Evolutionary conservation across 805 yeast species (phyloP).

Genomic region (Suhomyces faveliae): DNA sequence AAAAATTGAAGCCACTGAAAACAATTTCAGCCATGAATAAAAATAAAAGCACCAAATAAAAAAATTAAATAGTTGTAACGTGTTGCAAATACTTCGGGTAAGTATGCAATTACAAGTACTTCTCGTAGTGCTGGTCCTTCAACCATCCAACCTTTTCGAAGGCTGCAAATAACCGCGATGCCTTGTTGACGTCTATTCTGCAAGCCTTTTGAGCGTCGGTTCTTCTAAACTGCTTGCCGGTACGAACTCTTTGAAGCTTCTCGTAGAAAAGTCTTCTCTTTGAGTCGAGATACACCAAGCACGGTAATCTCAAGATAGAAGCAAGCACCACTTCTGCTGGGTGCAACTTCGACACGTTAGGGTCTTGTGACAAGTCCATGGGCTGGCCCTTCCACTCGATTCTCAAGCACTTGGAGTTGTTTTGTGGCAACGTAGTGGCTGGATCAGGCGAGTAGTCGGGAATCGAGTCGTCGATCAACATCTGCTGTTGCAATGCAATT

Average conservation of each 20-base stretch:
- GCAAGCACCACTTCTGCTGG: constrained; percentile 91
- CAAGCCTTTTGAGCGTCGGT: constrained; percentile 99
- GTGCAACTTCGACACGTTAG: constrained; percentile 68
- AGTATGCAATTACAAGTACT: constrained; percentile 17
- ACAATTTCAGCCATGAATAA: not conserved
- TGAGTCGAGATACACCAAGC: constrained; percentile 70
- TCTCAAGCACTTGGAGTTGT: constrained; percentile 65
- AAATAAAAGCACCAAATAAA: not conserved
- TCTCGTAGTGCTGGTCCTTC: constrained; percentile 62
- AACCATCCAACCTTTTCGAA: constrained; percentile 93
- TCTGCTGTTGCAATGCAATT: constrained; percentile 43
- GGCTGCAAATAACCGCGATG: constrained; percentile 85
- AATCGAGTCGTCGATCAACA: constrained; percentile 63
- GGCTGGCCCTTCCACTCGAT: constrained; percentile 99
- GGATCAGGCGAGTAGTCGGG: constrained; percentile 83
- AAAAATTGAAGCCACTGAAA: not conserved
- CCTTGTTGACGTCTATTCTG: constrained; percentile 94
- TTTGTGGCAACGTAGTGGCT: constrained; percentile 56
- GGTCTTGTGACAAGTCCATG: constrained; percentile 82
- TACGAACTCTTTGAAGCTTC: constrained; percentile 72
- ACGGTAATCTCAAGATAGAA: constrained; percentile 83
- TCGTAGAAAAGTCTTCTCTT: constrained; percentile 81
- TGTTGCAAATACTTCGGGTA: too few relatives aligned
- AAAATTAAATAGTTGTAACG: too few relatives aligned
- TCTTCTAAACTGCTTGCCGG: constrained; percentile 81